Percentiles rank a stretch among this genome's conserved stretches.
These are phyloP conservation scores for Pelargonium citronellum DNA, from an alignment of 441 rosid species.

Conservation along the genomic window DNA sequence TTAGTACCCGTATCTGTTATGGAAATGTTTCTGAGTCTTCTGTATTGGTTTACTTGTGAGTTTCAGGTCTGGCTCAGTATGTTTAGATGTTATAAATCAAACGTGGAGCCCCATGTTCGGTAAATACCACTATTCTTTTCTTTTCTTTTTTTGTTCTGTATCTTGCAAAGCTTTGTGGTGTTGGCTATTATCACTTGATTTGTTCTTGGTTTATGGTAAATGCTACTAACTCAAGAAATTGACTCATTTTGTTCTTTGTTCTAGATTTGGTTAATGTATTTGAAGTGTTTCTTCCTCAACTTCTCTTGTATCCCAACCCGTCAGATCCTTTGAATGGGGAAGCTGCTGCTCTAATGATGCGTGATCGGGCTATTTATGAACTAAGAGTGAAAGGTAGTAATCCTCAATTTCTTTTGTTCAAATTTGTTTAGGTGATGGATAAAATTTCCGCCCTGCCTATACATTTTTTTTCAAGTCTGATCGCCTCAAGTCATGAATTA, in stretches of 20 bases:
- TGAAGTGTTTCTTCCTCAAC: constrained; percentile 94
- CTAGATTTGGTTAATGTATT: constrained; percentile 86
- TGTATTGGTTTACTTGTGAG: constrained; percentile 12
- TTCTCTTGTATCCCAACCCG: constrained; percentile 87
- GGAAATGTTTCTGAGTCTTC: constrained; percentile 7
- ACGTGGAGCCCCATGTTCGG: constrained; percentile 99
- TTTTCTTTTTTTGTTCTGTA: background rate
- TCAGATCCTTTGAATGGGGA: constrained; percentile 93
- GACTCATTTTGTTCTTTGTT: constrained; percentile 11
- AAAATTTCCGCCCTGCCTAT: background rate
- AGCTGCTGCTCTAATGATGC: constrained; percentile 90
- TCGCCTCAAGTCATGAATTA: background rate
- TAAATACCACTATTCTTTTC: constrained; percentile 12
- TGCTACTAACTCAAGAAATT: constrained; percentile 19
- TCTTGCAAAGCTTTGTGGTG: background rate
- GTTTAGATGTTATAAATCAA: constrained; percentile 91
- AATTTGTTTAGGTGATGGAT: background rate
- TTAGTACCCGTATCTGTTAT: background rate
- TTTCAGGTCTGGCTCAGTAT: constrained; percentile 91
- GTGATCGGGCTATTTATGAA: constrained; percentile 71
- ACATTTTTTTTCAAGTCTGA: background rate
- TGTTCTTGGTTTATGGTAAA: constrained; percentile 2
- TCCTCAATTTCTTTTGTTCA: background rate
- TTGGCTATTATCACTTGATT: constrained; percentile 5
- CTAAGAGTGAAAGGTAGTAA: constrained; percentile 75